These are phyloP conservation scores for Grammothele lineata DNA, from an alignment of 768 basidiomycete species.

Conservation along the genomic window DNA sequence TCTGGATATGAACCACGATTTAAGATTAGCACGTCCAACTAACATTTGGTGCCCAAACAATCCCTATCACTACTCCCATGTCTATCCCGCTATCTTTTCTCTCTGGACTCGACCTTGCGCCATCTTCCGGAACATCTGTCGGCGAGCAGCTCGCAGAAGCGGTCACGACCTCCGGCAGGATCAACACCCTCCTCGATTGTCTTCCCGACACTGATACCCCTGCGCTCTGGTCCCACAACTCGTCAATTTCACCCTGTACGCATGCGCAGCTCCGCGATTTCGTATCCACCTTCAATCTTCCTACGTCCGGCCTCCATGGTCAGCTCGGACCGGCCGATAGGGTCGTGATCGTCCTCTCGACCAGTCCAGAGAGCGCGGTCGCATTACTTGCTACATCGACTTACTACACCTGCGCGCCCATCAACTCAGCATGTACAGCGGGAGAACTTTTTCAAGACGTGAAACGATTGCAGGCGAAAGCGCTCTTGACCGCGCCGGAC, in stretches of 20 bases:
- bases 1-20: too few species aligned
- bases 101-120: constrained; percentile 19
- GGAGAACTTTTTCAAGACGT: constrained; percentile 42
- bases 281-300: constrained; percentile 35
- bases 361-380: constrained; percentile 42
- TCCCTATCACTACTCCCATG: too few species aligned
- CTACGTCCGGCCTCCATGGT: constrained; percentile 26
- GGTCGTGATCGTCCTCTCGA: constrained; percentile 40
- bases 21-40: too few species aligned
- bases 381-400: constrained; percentile 38
- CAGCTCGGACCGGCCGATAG: constrained; percentile 40
- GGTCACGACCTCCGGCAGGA: constrained; percentile 26
- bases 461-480: constrained; percentile 33
- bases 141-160: constrained; percentile 33
- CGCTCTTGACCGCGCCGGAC: constrained; percentile 39
- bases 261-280: constrained; percentile 35
- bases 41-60: too few species aligned
- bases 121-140: constrained; percentile 30
- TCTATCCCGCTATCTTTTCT: constrained; percentile 26
- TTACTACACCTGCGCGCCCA: constrained; percentile 44
- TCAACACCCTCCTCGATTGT: constrained; percentile 38
- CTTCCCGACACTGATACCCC: constrained; percentile 31
- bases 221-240: constrained; percentile 38
- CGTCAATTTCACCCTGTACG: constrained; percentile 30
- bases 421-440: constrained; percentile 43